These are phyloP conservation scores for Metschnikowia santaceciliae DNA, from an alignment of 805 yeast species.

Conservation along the genomic window DNA sequence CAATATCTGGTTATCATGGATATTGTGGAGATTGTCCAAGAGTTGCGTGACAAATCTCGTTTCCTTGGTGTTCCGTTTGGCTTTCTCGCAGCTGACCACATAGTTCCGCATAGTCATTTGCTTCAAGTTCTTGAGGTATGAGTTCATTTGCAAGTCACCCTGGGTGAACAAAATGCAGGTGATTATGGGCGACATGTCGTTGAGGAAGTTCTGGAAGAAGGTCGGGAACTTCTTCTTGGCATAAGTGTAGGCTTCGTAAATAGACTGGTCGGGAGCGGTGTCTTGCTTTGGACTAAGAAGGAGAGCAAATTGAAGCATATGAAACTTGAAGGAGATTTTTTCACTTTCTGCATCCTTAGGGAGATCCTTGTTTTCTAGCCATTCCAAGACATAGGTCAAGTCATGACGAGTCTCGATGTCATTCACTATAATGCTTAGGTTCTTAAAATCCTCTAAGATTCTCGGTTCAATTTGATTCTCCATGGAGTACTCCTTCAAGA, in stretches of 20 bases:
- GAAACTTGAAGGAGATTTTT: constrained; percentile 38
- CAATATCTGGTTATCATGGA: constrained; percentile 27
- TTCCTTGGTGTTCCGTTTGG: constrained; percentile 17
- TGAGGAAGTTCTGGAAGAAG: constrained; percentile 28
- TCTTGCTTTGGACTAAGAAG: constrained; percentile 21
- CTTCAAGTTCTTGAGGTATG: constrained; percentile 1
- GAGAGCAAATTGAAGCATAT: constrained; percentile 35
- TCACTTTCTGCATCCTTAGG: constrained; percentile 9
- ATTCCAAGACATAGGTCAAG: constrained; percentile 26
- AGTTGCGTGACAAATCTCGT: constrained; percentile 30
- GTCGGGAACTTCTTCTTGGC: constrained; percentile 34
- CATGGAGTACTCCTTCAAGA: constrained; percentile 22
- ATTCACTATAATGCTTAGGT: constrained; percentile 31
- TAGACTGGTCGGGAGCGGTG: constrained; percentile 19
- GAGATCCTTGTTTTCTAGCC: constrained; percentile 27
- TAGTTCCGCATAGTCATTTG: constrained; percentile 1
- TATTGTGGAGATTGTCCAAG: constrained; percentile 26
- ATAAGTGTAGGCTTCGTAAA: constrained; percentile 32
- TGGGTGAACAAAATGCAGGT: constrained; percentile 24
- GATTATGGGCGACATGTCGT: constrained; percentile 35
- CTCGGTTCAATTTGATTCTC: constrained; percentile 21
- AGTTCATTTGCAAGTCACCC: constrained; percentile 14
- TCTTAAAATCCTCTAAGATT: constrained; percentile 25
- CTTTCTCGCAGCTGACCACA: constrained; percentile 9
- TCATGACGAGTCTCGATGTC: constrained; percentile 32